Conservation (phyloP, 768 basidiomycete species). For the Termitomyces eurrhizus region DNA sequence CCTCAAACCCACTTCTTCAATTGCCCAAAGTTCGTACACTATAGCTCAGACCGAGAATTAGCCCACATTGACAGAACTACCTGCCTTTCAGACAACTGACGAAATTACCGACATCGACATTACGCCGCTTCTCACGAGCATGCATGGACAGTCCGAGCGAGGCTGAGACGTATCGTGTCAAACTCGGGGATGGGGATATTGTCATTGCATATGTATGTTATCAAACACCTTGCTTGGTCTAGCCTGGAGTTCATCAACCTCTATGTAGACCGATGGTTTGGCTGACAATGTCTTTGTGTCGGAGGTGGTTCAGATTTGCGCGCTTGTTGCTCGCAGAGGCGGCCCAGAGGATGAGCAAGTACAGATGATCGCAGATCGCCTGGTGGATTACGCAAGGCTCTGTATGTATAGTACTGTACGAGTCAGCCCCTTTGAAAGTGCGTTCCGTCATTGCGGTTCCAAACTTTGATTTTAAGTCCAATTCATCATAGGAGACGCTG, state of each 20-base stretch:
- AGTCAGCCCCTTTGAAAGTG: constrained; percentile 74
- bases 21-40: constrained; percentile 43
- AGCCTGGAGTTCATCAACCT: neutral
- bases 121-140: constrained; percentile 42
- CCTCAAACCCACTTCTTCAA: constrained; percentile 55
- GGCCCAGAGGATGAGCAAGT: constrained; percentile 58
- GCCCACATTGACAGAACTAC: neutral
- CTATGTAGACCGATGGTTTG: constrained; percentile 47
- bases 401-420: constrained; percentile 68
- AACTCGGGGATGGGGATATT: constrained; percentile 48
- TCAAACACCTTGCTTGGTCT: neutral
- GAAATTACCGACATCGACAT: constrained; percentile 43
- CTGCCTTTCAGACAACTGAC: constrained; percentile 44
- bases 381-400: constrained; percentile 62
- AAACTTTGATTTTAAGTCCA: neutral
- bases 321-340: constrained; percentile 54
- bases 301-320: constrained; percentile 69
- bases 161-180: constrained; percentile 40
- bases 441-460: constrained; percentile 20
- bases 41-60: constrained; percentile 8
- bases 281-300: constrained; percentile 62
- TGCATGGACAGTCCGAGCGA: constrained; percentile 50
- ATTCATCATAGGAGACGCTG: constrained; percentile 50
- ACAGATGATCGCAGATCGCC: constrained; percentile 66
- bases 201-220: constrained; percentile 43